Conservation (phyloP, 495 filamentous ascomycete genomes). For the Penicillium simplicissimum region DNA sequence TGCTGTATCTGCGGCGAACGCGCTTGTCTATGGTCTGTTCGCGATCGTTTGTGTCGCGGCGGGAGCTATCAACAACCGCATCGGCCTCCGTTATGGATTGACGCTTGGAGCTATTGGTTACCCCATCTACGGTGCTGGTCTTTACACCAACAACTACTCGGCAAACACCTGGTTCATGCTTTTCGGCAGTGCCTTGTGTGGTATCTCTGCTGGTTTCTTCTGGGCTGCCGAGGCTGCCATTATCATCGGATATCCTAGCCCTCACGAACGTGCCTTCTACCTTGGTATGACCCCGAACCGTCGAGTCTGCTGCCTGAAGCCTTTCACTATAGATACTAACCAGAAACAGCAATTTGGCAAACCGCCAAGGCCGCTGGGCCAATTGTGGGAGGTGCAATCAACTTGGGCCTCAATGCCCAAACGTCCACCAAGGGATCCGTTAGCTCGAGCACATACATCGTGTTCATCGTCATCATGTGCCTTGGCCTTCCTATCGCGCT, state of each 20-base stretch:
- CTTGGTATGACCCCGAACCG: too few species aligned
- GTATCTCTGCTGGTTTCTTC: slow-evolving; percentile 65
- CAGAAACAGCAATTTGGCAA: slow-evolving; percentile 31
- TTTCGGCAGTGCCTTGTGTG: slow-evolving; percentile 63
- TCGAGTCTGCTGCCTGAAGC: too few species aligned
- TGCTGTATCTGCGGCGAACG: slow-evolving; percentile 36
- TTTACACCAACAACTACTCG: slow-evolving; percentile 66
- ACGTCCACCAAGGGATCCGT: slow-evolving; percentile 24
- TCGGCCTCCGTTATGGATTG: slow-evolving; percentile 60
- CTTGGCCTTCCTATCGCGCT: slow-evolving; percentile 34
- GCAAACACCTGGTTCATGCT: slow-evolving; percentile 63
- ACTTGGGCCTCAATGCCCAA: slow-evolving; percentile 34
- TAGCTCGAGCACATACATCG: slow-evolving; percentile 34
- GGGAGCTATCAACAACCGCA: slow-evolving; percentile 46
- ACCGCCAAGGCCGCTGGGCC: slow-evolving; percentile 36
- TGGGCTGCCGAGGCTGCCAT: slow-evolving; percentile 69
- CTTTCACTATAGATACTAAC: too few species aligned
- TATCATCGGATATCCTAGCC: slow-evolving; percentile 62
- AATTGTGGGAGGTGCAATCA: slow-evolving; percentile 37
- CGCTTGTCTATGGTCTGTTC: slow-evolving; percentile 35
- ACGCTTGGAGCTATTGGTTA: slow-evolving; percentile 55
- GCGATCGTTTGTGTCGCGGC: slow-evolving; percentile 35
- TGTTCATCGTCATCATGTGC: slow-evolving; percentile 41
- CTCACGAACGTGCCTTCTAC: slow-evolving; percentile 56
- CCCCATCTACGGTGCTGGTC: slow-evolving; percentile 50